Conservation (phyloP, 78 protist genomes). For the Planoprotostelium fungivorum region DNA sequence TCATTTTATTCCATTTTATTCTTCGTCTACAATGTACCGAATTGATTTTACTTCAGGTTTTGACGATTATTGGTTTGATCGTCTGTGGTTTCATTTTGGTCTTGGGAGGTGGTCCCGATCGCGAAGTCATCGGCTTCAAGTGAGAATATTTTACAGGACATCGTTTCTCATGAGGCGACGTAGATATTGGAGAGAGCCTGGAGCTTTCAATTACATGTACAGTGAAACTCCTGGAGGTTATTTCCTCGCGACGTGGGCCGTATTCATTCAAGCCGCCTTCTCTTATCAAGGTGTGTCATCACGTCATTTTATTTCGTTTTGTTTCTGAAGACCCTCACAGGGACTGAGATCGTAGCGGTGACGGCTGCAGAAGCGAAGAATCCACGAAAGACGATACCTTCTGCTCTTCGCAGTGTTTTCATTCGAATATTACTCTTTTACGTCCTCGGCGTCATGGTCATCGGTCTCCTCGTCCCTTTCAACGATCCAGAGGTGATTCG, state of each 20-base stretch:
- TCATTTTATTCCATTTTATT: neutral
- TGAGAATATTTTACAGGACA: neutral
- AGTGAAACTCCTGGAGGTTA: neutral
- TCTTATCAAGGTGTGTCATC: slow-evolving; percentile 4
- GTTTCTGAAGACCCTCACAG: neutral
- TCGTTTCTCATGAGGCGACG: neutral
- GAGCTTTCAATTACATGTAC: neutral
- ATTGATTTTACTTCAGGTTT: neutral
- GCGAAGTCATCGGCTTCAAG: neutral
- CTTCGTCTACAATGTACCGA: neutral
- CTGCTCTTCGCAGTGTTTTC: neutral
- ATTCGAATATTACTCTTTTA: slow-evolving; percentile 3
- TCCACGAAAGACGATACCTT: neutral
- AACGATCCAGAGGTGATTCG: slow-evolving; percentile 1
- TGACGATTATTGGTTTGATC: neutral
- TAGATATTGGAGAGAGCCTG: neutral
- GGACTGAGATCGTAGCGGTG: slow-evolving; percentile 1
- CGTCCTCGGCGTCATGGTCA: neutral
- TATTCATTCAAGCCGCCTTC: slow-evolving; percentile 2
- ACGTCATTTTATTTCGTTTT: too few species aligned
- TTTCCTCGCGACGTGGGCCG: neutral
- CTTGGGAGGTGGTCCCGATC: neutral
- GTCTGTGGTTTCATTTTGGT: neutral
- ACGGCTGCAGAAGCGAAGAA: slow-evolving; percentile 1
- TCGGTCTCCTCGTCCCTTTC: slow-evolving; percentile 1